Evolutionary conservation across 108 stramenopile species (phyloP), one percentile per base, ranked within the genome.

Genomic region (Pinguiococcus pyrenoidosus): DNA sequence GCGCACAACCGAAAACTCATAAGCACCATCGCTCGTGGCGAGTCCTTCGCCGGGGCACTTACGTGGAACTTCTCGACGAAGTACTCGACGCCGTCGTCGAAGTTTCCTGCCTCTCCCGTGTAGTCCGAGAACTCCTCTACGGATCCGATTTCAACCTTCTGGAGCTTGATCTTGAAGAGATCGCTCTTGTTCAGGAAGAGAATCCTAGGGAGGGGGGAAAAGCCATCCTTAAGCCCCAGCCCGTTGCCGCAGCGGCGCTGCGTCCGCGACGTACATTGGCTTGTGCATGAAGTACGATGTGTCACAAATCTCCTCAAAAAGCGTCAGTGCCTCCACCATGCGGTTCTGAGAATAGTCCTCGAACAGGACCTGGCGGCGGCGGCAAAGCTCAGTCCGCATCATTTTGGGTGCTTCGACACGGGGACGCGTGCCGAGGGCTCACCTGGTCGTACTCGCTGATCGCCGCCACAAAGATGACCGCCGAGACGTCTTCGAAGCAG

Each of bases 401-500:
- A 35, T 12, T 35, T n/a, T n/a, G n/a, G n/a, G n/a, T n/a, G n/a
- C 34, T 35, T 35, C 34, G 13, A 35, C 13, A 12, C 13, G 34
- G 12, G 34, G 34, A 35, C 34, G 13, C 12, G 13, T 13, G 34
- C 13, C 34, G 13, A 35, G 34, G 34, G 12, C 12, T n/a, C 30
- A 72, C 72, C 64, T 97, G 96, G 64, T 97, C 89, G 59, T 84
- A 97, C 65, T 93, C 92, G 37, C 75, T 78, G 22, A 97, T 68
- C 17, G 92, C 90, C 3, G 89, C 92, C 23, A 97, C 92, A 64
- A 93, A 97, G 52, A 97, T 92, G 44, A 97, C 90, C n/a, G 92
- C 92, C 36, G 89, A 90, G 32, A 97, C 92, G 23, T 82, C 71
- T 58, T 94, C 90, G 54, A 94, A 75, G 58, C 65, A 67, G 54